Percentiles rank a stretch among this genome's conserved stretches.
phyloP scores from a whole-genome alignment of 495 filamentous ascomycete species.

The Astrothelium macrocarpum region DNA sequence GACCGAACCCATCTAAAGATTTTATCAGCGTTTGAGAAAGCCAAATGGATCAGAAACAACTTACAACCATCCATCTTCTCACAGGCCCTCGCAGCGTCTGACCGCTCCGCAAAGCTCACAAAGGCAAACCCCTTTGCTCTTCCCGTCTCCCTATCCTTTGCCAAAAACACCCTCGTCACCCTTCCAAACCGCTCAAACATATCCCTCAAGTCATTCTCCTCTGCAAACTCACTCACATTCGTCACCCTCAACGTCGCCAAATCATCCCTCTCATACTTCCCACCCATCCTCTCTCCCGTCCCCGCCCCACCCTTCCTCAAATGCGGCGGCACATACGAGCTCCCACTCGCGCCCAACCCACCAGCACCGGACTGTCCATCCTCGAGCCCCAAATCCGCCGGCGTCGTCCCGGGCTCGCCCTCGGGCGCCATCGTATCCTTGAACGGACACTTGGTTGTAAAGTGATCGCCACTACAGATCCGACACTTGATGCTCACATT shows the following conservation, averaged over 20 bases:
- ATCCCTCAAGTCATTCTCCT: slow-evolving; percentile 86
- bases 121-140: slow-evolving; percentile 97
- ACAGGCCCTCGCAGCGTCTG: slow-evolving; percentile 83
- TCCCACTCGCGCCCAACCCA: slow-evolving; percentile 55
- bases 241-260: slow-evolving; percentile 91
- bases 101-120: slow-evolving; percentile 84
- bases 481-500: slow-evolving; percentile 99
- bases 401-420: slow-evolving; percentile 48
- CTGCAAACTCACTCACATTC: slow-evolving; percentile 95
- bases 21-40: slow-evolving; percentile 11
- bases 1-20: slow-evolving; percentile 30
- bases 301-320: slow-evolving; percentile 60
- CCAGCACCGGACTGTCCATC: slow-evolving; percentile 43
- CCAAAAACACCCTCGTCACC: slow-evolving; percentile 92
- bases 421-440: slow-evolving; percentile 74
- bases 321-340: slow-evolving; percentile 87
- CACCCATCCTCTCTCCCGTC: slow-evolving; percentile 80
- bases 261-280: slow-evolving; percentile 93
- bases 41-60: slow-evolving; percentile 23
- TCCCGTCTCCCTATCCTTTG: slow-evolving; percentile 91
- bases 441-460: slow-evolving; percentile 89
- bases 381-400: slow-evolving; percentile 45
- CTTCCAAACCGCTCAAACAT: slow-evolving; percentile 96
- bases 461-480: slow-evolving; percentile 97
- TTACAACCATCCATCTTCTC: slow-evolving; percentile 94